These are phyloP conservation scores for Melaleuca quinquenervia DNA, from an alignment of 345 rosid species.

Conservation along the genomic window DNA sequence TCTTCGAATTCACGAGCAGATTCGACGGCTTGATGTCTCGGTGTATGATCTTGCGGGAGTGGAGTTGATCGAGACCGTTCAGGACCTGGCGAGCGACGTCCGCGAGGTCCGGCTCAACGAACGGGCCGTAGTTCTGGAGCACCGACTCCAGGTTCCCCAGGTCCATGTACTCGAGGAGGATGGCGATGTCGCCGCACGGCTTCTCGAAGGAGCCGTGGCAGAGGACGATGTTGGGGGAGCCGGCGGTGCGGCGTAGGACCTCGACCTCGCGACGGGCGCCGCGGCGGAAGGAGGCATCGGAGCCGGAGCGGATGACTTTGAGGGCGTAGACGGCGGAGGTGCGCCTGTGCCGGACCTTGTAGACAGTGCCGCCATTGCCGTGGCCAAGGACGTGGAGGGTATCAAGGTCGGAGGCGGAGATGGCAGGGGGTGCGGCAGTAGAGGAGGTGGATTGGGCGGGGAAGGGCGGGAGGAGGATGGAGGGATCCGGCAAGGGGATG, in stretches of 20 bases:
- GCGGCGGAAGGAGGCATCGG: slow-evolving; percentile 40
- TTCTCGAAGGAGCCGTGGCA: slow-evolving; percentile 53
- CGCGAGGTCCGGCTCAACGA: slow-evolving; percentile 36
- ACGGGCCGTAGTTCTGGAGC: slow-evolving; percentile 20
- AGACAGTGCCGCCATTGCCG: slow-evolving; percentile 75
- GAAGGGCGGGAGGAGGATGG: slow-evolving; percentile 13
- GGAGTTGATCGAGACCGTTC: slow-evolving; percentile 53
- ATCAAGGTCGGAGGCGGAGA: slow-evolving; percentile 43
- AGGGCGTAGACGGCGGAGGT: slow-evolving; percentile 54
- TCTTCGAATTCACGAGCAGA: slow-evolving; percentile 36
- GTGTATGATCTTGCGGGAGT: slow-evolving; percentile 58
- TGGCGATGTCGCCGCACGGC: slow-evolving; percentile 53
- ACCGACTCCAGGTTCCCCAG: slow-evolving; percentile 52
- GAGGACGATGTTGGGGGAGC: slow-evolving; percentile 42
- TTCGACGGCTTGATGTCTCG: slow-evolving; percentile 89
- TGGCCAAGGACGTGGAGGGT: slow-evolving; percentile 57
- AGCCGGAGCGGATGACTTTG: slow-evolving; percentile 49
- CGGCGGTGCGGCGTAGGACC: slow-evolving; percentile 46
- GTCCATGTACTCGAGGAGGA: slow-evolving; percentile 82
- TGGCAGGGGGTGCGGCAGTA: background rate
- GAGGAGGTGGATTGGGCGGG: slow-evolving; percentile 17
- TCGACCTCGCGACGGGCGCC: slow-evolving; percentile 58
- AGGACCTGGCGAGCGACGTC: slow-evolving; percentile 52
- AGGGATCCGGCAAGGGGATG: background rate
- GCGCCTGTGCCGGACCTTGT: slow-evolving; percentile 48